These are phyloP conservation scores for Torulaspora microellipsoides DNA, from an alignment of 805 yeast species.

Conservation along the genomic window DNA sequence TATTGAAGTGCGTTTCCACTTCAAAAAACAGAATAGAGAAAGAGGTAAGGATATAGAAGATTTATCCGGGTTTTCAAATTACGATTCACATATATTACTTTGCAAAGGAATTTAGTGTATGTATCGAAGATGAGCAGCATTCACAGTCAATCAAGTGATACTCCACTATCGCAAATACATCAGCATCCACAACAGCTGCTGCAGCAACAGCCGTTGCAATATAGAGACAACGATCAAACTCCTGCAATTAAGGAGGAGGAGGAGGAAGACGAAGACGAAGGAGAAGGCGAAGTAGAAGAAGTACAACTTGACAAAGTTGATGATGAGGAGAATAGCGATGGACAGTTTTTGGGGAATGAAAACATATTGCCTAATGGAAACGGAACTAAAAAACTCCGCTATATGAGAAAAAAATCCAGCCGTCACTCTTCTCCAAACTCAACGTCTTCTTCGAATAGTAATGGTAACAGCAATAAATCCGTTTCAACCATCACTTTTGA, in stretches of 20 bases:
- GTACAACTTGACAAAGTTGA: not conserved
- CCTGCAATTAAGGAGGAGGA: slow-evolving; percentile 21
- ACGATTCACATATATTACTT: too few species aligned
- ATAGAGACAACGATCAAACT: slow-evolving; percentile 7
- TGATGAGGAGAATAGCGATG: not conserved
- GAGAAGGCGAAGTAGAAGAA: slow-evolving; percentile 1
- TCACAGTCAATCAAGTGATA: slow-evolving; percentile 23
- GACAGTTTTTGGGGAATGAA: not conserved
- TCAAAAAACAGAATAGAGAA: too few species aligned
- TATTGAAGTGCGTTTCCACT: too few species aligned
- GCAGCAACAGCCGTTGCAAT: slow-evolving; percentile 2
- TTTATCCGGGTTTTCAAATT: too few species aligned
- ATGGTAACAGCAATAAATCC: slow-evolving; percentile 11
- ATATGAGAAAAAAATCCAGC: slow-evolving; percentile 6
- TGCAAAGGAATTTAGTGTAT: too few species aligned
- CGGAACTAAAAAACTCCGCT: not conserved
- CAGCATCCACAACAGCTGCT: slow-evolving; percentile 1
- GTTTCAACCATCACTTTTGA: slow-evolving; percentile 38
- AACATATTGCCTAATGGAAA: not conserved
- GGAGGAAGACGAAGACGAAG: slow-evolving; percentile 12
- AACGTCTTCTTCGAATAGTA: slow-evolving; percentile 10
- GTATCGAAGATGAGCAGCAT: slow-evolving; percentile 21
- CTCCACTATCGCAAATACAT: slow-evolving; percentile 1
- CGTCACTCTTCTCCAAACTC: slow-evolving; percentile 10
- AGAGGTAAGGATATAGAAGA: too few species aligned